Base-by-base conservation (phyloP, 306 rosid genomes). In the Pyrus bretschneideri region DNA sequence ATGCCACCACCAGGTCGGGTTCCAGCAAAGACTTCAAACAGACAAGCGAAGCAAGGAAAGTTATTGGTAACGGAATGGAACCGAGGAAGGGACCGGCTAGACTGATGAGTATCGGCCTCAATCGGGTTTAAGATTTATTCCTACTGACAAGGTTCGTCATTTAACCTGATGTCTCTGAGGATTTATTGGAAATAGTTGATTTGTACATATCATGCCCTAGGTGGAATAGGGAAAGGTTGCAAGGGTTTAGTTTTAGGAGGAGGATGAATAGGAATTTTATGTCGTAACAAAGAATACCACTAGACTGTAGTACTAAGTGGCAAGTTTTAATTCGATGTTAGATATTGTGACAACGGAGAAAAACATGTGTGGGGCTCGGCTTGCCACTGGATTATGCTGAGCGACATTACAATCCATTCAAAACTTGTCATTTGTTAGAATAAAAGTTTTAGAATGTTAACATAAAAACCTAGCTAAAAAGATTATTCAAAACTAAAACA, bases 1-100 rank as follows among this genome's bases (percentile, higher is more conserved):
- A 88, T 92, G 98, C 97, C 97, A 30, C 99, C 97, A 9, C 93
- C 93, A 76, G 66, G 81, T 49, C 83, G 89, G 78, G 81, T 76
- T 73, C 80, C 70, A 29, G 87, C 80, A 15, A 91, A 91, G 86
- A 83, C 85, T 57, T 66, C 86, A 72, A 86, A 77, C 38, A 79
- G 87, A 31, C 92, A 73, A 71, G 95, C 81, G 74, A 94, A 86
- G 77, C 79, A 62, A 0, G 85, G 97, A 80, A 92, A 92, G 80
- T 73, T 83, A 27, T 80, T 88, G 81, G 80, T 87, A 42, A 84
- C 77, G 85, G 97, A 87, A 69, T 92, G 97, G 97, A 90, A 84
- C 83, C 83, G 92, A 71, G 91, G 91, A 73, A 85, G 91, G 80
- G 89, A 88, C 73, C 82, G 82, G 85, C 81, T 82, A 55, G 88